Conservation (phyloP, 495 filamentous ascomycete genomes). For the Penicillium pancosmium region DNA sequence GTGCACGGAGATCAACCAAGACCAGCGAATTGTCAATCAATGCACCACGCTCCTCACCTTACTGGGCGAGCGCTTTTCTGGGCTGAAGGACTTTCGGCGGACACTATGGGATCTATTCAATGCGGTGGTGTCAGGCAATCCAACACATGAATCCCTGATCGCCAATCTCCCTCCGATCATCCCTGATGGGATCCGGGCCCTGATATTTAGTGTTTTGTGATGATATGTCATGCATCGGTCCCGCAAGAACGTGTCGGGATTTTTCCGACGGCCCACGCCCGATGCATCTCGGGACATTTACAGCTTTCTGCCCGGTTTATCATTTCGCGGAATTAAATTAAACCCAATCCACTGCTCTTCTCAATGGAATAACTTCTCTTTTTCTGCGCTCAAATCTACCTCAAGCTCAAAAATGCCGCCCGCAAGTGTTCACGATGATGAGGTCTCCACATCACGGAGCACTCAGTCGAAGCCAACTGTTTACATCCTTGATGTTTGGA, state of each 20-base stretch:
- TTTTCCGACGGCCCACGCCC: neutral
- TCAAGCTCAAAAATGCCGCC: constrained; percentile 16
- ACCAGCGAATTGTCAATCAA: constrained; percentile 14
- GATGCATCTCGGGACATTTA: neutral
- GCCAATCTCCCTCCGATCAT: constrained; percentile 18
- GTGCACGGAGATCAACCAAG: neutral
- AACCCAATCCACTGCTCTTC: neutral
- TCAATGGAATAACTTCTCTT: no score
- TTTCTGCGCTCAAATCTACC: neutral
- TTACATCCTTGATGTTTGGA: constrained; percentile 30
- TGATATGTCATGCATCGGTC: neutral
- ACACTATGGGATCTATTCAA: constrained; percentile 21
- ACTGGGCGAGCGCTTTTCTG: constrained; percentile 21
- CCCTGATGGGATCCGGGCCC: constrained; percentile 12
- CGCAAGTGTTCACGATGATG: constrained; percentile 11
- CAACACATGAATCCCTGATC: constrained; percentile 13
- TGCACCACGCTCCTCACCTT: constrained; percentile 20
- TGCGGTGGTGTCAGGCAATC: neutral
- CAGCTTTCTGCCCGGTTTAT: neutral
- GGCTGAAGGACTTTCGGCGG: constrained; percentile 21
- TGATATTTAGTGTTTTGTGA: constrained; percentile 11
- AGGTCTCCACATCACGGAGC: neutral
- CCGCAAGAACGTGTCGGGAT: neutral
- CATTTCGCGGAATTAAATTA: neutral
- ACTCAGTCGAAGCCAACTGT: constrained; percentile 28